A percentile compares a stretch with the other conserved stretches of the same genome.
Conservation (phyloP, 768 basidiomycete genomes). For the Rickenella mellea region DNA sequence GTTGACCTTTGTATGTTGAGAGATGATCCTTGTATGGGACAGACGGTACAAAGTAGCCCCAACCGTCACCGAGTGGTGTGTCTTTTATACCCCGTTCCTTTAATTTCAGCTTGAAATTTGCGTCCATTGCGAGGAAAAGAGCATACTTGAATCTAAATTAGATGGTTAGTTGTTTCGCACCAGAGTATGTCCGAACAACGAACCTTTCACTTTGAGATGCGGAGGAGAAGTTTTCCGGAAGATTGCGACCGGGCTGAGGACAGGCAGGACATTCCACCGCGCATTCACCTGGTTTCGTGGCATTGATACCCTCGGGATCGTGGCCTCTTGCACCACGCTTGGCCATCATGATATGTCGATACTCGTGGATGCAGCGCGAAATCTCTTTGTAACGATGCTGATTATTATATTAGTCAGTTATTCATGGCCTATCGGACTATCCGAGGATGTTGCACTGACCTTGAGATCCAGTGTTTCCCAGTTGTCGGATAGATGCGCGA, state of each 20-base stretch:
- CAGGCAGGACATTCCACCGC: constrained; percentile 17
- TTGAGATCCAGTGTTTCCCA: neutral
- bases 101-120: constrained; percentile 3
- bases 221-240: no score
- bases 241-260: constrained; percentile 16
- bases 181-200: no score
- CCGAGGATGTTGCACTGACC: neutral
- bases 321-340: constrained; percentile 14
- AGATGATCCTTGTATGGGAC: constrained; percentile 12
- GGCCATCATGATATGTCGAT: constrained; percentile 11
- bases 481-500: neutral
- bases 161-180: no score
- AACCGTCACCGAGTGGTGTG: neutral
- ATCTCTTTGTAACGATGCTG: constrained; percentile 3
- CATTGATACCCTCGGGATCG: constrained; percentile 8
- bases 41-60: neutral
- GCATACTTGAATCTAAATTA: no score
- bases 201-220: no score
- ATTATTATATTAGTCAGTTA: no score
- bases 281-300: constrained; percentile 7
- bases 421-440: no score
- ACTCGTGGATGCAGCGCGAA: constrained; percentile 8
- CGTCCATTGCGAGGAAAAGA: constrained; percentile 3
- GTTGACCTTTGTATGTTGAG: neutral
- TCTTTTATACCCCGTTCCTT: constrained; percentile 1